Evolutionary conservation across 2,329 filamentous ascomycete species (phyloP).

Genomic region (Claviceps purpurea): DNA sequence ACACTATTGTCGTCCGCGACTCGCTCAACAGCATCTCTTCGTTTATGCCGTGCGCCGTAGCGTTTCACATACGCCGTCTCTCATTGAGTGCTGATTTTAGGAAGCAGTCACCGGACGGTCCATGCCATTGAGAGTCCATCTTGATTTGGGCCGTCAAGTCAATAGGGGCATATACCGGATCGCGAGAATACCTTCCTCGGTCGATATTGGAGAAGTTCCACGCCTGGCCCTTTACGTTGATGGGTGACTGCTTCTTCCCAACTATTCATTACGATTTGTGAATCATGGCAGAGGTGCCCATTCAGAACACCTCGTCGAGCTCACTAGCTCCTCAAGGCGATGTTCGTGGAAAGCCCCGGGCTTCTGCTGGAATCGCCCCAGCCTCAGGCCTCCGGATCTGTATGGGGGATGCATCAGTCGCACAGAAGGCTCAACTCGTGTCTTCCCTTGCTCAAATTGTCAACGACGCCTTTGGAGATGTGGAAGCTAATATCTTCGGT

Average conservation of each 20-base stretch:
- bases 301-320: not conserved
- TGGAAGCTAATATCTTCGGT: slow-evolving; percentile 15
- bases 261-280: not conserved
- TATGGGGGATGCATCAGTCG: slow-evolving; percentile 10
- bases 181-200: too few relatives aligned
- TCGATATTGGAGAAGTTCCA: too few relatives aligned
- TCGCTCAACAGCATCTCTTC: not conserved
- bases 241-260: not conserved
- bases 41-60: not conserved
- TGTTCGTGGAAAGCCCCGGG: not conserved
- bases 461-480: slow-evolving; percentile 14
- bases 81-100: too few relatives aligned
- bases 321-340: not conserved
- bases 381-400: slow-evolving; percentile 6
- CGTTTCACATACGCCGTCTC: not conserved
- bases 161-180: too few relatives aligned
- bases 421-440: slow-evolving; percentile 9
- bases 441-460: slow-evolving; percentile 11
- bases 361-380: not conserved
- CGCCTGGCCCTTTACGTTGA: too few relatives aligned
- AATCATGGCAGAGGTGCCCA: not conserved
- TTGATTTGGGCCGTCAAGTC: too few relatives aligned
- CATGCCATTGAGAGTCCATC: too few relatives aligned
- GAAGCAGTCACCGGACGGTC: too few relatives aligned
- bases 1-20: too few relatives aligned